Percentiles rank a stretch among this genome's conserved stretches.
Evolutionary conservation across 2,329 filamentous ascomycete species (phyloP).

Genomic region (Tolypocladium guangdongense): DNA sequence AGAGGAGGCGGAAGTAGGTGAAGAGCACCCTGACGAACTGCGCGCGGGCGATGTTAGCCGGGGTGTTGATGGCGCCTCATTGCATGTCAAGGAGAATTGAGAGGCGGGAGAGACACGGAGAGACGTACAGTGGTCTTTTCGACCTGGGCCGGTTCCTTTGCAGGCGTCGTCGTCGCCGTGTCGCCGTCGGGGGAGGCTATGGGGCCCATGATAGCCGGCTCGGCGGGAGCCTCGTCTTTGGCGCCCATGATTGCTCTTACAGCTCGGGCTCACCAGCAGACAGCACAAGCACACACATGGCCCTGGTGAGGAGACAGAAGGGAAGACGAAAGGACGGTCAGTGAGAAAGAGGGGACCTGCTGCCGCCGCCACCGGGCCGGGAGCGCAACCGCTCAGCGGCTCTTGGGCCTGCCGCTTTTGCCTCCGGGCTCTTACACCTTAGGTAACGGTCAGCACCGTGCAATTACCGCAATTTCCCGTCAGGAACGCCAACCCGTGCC

Average conservation of each 20-base stretch:
- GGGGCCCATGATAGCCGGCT: neutral
- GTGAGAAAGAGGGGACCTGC: neutral
- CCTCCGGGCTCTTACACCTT: no score
- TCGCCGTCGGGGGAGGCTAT: neutral
- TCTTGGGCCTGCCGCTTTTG: neutral
- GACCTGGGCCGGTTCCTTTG: neutral
- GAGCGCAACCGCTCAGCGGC: neutral
- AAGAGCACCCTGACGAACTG: slow-evolving; percentile 2
- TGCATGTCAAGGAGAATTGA: neutral
- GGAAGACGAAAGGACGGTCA: neutral
- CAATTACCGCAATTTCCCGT: no score
- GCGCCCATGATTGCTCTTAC: neutral
- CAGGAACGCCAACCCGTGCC: neutral
- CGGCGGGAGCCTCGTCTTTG: neutral
- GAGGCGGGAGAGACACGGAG: neutral
- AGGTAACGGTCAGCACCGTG: no score
- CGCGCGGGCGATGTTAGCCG: neutral
- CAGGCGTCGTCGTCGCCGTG: neutral
- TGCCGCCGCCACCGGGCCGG: neutral
- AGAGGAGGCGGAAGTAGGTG: slow-evolving; percentile 31
- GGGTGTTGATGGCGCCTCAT: neutral
- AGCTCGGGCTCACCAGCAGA: neutral
- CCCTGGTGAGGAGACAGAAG: neutral
- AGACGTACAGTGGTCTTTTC: neutral
- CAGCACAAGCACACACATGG: neutral